Evolutionary conservation across 2,329 filamentous ascomycete genomes (phyloP), one percentile per base, ranked within the genome.

Genomic region (Ophiocordyceps camponoti-saundersi): DNA sequence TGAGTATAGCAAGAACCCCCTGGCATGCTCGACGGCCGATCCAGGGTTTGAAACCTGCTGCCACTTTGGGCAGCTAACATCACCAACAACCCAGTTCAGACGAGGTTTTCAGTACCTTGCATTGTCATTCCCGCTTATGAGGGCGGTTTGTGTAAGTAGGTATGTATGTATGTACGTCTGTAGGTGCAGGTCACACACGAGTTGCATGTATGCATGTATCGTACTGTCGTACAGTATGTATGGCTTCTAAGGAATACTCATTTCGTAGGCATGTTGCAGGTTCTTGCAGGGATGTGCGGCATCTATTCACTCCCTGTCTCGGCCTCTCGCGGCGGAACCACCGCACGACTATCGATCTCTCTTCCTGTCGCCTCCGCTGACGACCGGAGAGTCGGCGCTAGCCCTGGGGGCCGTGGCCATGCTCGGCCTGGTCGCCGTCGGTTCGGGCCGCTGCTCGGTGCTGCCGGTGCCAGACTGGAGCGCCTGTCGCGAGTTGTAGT

Each of bases 401-500:
- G 16, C 32, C 10, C 7, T 34, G 32, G 32, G 30, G 8, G 5
- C 23, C 23, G 23, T 26, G 5, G 23, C 26, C 26, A 29, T 29
- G 7, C 5, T 29, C 26, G 36, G 36, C 36, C n/a, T 11, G 36
- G 18, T n/a, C 11, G 36, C 36, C 36, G 6, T 40, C 36, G 36
- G 36, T 2, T 40, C 36, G n/a, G 36, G 11, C 36, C 10, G 18
- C 36, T n/a, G 36, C n/a, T 40, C 36, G n/a, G 36, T 11, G 36
- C 36, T 20, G n/a, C 36, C 29, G 44, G 51, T 43, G 18, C 45
- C 51, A 10, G 43, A 42, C 36, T 50, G 52, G 13, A 50, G 44
- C 6, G 42, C 46, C 43, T 53, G 51, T 23, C 52, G 54, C 45
- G 60, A 55, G 32, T 55, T 63, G 50, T 69, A 69, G 32, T 61